Percentiles rank a stretch among this genome's conserved stretches.
These are phyloP conservation scores for Kurtzmaniella quercitrusa DNA, from an alignment of 1,139 yeast species.

Conservation along the genomic window DNA sequence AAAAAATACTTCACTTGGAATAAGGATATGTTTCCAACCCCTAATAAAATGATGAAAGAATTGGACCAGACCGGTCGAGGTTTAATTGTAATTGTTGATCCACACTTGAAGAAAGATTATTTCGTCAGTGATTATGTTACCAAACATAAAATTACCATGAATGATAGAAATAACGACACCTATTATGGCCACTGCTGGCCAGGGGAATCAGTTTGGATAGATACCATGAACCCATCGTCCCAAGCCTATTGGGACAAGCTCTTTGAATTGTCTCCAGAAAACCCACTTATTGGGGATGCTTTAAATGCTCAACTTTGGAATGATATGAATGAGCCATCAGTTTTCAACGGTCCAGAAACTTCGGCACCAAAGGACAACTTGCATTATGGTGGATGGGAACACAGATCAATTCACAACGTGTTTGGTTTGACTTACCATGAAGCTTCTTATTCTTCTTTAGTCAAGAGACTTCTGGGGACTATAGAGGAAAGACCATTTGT, in stretches of 20 bases:
- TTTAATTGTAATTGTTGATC: constrained; percentile 83
- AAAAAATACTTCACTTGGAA: constrained; percentile 94
- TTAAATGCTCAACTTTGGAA: constrained; percentile 85
- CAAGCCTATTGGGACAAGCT: constrained; percentile 54
- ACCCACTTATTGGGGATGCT: constrained; percentile 45
- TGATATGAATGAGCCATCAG: constrained; percentile 97
- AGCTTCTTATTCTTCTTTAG: constrained; percentile 67
- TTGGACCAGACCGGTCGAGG: constrained; percentile 74
- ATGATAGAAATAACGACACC: constrained; percentile 36
- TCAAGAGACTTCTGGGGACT: constrained; percentile 41
- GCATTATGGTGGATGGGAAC: constrained; percentile 82
- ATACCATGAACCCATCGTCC: constrained; percentile 66
- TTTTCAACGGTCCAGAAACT: constrained; percentile 93
- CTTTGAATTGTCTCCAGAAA: constrained; percentile 18
- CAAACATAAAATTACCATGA: constrained; percentile 32
- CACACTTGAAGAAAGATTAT: constrained; percentile 78
- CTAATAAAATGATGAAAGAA: constrained; percentile 57
- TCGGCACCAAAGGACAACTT: constrained; percentile 76
- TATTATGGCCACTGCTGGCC: constrained; percentile 97
- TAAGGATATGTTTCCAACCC: constrained; percentile 67
- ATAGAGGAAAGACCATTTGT: constrained; percentile 73
- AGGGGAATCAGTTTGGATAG: constrained; percentile 93
- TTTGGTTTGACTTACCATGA: constrained; percentile 80
- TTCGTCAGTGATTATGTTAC: constrained; percentile 53
- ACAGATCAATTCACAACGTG: constrained; percentile 83